Conservation (phyloP, 1,139 yeast genomes). For the Hyphopichia pseudoburtonii region DNA sequence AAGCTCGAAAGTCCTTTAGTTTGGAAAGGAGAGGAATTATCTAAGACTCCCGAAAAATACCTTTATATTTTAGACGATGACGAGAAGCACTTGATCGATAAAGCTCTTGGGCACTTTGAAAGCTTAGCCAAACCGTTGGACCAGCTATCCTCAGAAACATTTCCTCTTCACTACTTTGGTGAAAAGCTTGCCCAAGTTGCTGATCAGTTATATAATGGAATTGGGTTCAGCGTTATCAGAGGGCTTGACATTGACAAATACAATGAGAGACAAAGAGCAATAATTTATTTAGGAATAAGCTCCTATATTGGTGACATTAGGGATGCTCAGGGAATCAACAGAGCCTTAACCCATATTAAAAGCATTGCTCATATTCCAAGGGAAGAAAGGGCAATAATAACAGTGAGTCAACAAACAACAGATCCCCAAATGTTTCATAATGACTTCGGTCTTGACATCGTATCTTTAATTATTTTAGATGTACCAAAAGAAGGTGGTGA, state of each 20-base stretch:
- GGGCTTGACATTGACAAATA: conserved; percentile 10
- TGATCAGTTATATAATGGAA: conserved; percentile 10
- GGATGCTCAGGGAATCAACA: conserved; percentile 12
- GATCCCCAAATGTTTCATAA: conserved; percentile 13
- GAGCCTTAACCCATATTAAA: conserved; percentile 11
- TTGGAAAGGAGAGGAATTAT: conserved; percentile 10
- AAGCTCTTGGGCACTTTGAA: conserved; percentile 7
- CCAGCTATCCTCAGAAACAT: conserved; percentile 6
- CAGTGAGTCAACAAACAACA: conserved; percentile 12
- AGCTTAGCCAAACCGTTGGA: conserved; percentile 3
- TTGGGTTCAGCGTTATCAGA: conserved; percentile 10
- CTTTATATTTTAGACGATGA: conserved; percentile 6
- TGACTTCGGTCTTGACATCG: conserved; percentile 11
- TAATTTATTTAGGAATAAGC: conserved; percentile 11
- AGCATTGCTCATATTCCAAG: conserved; percentile 12
- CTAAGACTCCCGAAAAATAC: conserved; percentile 8
- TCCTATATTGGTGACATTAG: conserved; percentile 11
- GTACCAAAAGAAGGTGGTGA: conserved; percentile 11
- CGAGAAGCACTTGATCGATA: conserved; percentile 7
- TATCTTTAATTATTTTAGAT: conserved; percentile 10
- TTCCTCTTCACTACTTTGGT: conserved; percentile 7
- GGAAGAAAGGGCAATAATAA: conserved; percentile 11
- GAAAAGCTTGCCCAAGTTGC: conserved; percentile 8
- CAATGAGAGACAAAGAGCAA: conserved; percentile 7
- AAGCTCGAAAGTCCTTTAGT: conserved; percentile 9